Base-by-base conservation (phyloP, 352 stramenopile species). In the Phytophthora quininea region DNA sequence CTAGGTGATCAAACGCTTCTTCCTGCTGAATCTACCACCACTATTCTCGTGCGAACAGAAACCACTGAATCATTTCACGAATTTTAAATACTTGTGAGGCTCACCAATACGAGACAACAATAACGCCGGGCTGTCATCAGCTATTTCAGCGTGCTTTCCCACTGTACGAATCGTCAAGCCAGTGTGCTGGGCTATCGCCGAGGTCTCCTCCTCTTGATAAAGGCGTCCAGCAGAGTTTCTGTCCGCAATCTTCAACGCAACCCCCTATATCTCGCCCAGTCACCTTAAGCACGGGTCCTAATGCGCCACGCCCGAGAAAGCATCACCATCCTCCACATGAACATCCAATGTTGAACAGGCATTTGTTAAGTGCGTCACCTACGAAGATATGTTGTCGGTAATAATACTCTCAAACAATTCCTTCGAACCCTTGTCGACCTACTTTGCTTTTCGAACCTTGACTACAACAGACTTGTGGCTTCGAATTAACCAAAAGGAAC, bases 31-130 rank as follows among this genome's bases (percentile, higher is more conserved):
- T 24, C 19, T 24, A 24, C 19, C 19, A 24, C 19, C 19, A n/a
- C 19, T 24, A 24, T 24, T 24, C 0, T 24, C 19, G 19, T 24
- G 19, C 19, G 19, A 24, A 24, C 19, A 24, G 19, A 24, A 24
- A 24, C 19, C 19, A 24, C 19, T 24, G 19, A 24, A 24, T 24
- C 19, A 24, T 24, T 24, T 24, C 19, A 24, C 19, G 19, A 24
- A 24, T 24, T 24, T 24, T 24, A 24, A 24, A 24, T 0, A 24
- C 19, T 24, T 24, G 19, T 24, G 32, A 62, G 61, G 56, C 58
- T 64, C 53, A 52, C 70, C 70, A 49, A 77, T 64, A 55, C 60
- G 70, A 64, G 62, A 75, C 53, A 78, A 33, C 50, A 74, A 72
- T 57, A 73, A 56, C 49, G 58, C 71, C 37, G 65, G 57, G 38